Evolutionary conservation across 441 rosid genomes (phyloP).

Genomic region (Eutrema salsugineum): DNA sequence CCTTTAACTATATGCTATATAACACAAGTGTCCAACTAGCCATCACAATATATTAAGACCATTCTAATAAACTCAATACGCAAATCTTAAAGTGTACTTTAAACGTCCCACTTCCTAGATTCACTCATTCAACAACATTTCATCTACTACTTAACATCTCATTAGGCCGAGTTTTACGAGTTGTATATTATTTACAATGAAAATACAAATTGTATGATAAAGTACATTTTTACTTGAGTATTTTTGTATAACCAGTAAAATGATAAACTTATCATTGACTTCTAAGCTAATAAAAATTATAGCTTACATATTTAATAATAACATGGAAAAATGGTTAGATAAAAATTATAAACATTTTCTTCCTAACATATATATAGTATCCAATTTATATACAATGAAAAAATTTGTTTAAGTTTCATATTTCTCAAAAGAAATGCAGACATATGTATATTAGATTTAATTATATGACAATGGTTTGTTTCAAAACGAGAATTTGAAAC

Average conservation of each 20-base stretch:
- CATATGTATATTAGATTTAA: conserved; percentile 24
- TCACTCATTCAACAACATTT: background rate
- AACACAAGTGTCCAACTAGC: background rate
- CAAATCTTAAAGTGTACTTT: background rate
- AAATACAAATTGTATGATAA: too few relatives aligned
- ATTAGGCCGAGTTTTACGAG: background rate
- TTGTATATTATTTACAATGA: background rate
- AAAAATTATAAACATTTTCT: background rate
- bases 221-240: background rate
- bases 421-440: conserved; percentile 15
- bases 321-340: background rate
- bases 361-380: conserved; percentile 6
- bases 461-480: conserved; percentile 8
- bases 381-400: conserved; percentile 17
- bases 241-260: background rate
- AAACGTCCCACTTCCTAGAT: background rate
- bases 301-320: background rate
- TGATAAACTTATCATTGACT: background rate
- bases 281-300: background rate
- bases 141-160: background rate
- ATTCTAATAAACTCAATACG: background rate
- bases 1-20: background rate
- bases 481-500: conserved; percentile 9
- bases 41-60: background rate
- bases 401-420: background rate